Base-by-base conservation (phyloP, 345 rosid genomes). In the Populus alba region DNA sequence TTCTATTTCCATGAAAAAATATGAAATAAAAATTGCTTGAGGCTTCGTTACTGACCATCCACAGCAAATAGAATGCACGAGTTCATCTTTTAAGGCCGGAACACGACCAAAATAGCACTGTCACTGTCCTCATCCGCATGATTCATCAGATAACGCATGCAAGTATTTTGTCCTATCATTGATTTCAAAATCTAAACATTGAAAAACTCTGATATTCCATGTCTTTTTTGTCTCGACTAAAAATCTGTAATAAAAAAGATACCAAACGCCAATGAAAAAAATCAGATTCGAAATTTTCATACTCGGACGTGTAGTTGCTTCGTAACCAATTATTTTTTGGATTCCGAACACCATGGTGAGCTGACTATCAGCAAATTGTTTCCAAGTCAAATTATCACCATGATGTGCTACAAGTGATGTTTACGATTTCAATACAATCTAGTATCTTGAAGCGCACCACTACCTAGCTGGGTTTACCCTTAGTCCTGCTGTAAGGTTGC, bases 401-500 rank as follows among this genome's bases (percentile, higher is more conserved):
- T 33, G 37, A 10, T 43, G 47, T 11, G 47, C 47, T 43, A 13
- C 4, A 43, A 43, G 47, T 43, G 15, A 38, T 38, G 39, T 38
- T 10, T 10, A 18, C 12, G 65, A 16, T 10, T 22, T 57, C 5
- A 43, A 43, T 11, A 43, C 15, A 43, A 43, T 43, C 47, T 43
- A 43, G 11, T 10, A 22, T 18, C 6, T 73, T 3, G n/a, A 3
- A 0, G 5, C 55, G 71, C 1, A 37, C 12, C 38, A 57, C 41
- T 23, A 59, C 75, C 79, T 43, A 17, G 70, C 15, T 57, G 9
- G 75, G 10, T 39, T 55, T 74, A 62, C 23, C 68, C 73, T 33
- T 71, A 69, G 23, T 85, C 79, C 63, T 47, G 74, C 76, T 78
- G 73, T 61, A 84, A 51, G 59, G 70, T 70, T 22, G 81, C 57